Conservation (phyloP, 2,329 filamentous ascomycete genomes). For the Tolypocladium album region DNA sequence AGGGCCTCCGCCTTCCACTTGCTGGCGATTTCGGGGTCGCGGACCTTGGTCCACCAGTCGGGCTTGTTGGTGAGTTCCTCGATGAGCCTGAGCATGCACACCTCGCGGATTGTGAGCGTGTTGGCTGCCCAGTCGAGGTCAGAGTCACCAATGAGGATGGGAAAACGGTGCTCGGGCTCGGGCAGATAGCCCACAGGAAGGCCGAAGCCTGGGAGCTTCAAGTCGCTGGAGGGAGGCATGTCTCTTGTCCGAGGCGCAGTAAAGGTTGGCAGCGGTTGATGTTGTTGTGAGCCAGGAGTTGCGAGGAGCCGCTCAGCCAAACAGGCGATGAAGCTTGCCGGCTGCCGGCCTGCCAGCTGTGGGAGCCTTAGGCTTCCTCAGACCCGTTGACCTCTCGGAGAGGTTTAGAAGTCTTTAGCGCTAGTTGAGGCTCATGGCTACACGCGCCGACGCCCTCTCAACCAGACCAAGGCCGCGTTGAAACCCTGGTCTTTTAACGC, state of each 20-base stretch:
- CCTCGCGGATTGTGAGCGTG: constrained; percentile 17
- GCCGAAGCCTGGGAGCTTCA: constrained; percentile 14
- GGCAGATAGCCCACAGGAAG: constrained; percentile 10
- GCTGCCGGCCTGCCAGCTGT: too few relatives aligned
- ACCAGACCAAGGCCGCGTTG: not conserved
- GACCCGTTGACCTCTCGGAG: not conserved
- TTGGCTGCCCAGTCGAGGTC: constrained; percentile 11
- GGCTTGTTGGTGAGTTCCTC: constrained; percentile 22
- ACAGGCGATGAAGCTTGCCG: not conserved
- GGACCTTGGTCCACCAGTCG: constrained; percentile 22
- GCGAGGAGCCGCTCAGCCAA: not conserved
- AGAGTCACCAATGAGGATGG: constrained; percentile 6
- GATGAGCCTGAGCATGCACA: constrained; percentile 19
- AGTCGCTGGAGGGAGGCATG: not conserved
- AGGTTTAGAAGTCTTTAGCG: too few relatives aligned
- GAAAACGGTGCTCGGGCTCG: constrained; percentile 5
- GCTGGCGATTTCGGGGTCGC: constrained; percentile 6
- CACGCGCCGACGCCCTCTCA: too few relatives aligned
- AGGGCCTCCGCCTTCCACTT: not conserved
- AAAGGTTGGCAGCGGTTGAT: not conserved
- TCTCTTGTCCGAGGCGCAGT: not conserved
- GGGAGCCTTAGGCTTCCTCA: too few relatives aligned
- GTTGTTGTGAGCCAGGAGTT: not conserved
- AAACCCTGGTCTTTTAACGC: not conserved
- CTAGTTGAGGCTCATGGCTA: too few relatives aligned